phyloP scores from a whole-genome alignment of 225 moss, liverwort and hornwort genomes.

The Bryum argenteum region DNA sequence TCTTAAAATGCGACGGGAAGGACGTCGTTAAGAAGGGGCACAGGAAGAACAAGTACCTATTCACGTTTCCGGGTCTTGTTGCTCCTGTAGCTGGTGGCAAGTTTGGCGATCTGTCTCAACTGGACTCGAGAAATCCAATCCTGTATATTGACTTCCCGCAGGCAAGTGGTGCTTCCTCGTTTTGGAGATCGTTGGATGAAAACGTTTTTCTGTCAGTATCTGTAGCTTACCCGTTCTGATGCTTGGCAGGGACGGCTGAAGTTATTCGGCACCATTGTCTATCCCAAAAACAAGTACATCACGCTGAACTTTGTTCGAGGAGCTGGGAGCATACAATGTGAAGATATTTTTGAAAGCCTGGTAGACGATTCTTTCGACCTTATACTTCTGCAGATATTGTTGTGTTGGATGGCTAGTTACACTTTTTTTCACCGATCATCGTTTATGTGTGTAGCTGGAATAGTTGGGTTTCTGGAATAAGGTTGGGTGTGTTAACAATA shows the following conservation, averaged over 20 bases:
- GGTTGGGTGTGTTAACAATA: slow-evolving; percentile 14
- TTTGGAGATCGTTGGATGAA: background rate
- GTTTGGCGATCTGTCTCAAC: slow-evolving; percentile 77
- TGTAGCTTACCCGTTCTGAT: slow-evolving; percentile 10
- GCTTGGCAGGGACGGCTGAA: slow-evolving; percentile 84
- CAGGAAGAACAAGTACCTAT: slow-evolving; percentile 81
- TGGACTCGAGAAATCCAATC: slow-evolving; percentile 82
- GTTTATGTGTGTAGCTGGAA: slow-evolving; percentile 10
- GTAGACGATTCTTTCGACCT: slow-evolving; percentile 44
- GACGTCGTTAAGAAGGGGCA: slow-evolving; percentile 85
- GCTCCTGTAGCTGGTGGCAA: slow-evolving; percentile 80
- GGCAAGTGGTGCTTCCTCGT: slow-evolving; percentile 39
- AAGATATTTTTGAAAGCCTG: slow-evolving; percentile 93
- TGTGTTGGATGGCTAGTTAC: slow-evolving; percentile 6
- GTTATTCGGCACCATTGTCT: slow-evolving; percentile 85
- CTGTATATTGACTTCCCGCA: slow-evolving; percentile 79
- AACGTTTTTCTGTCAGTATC: background rate
- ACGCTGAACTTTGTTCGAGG: slow-evolving; percentile 89
- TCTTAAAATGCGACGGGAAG: slow-evolving; percentile 83
- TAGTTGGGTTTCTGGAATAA: slow-evolving; percentile 13
- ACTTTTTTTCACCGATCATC: background rate
- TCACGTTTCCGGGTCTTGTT: slow-evolving; percentile 83
- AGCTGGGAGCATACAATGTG: slow-evolving; percentile 86
- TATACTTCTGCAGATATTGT: slow-evolving; percentile 8
- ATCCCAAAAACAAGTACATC: slow-evolving; percentile 92